These are phyloP conservation scores for Globisporangium paroecandrum DNA, from an alignment of 352 stramenopile species.

Conservation along the genomic window DNA sequence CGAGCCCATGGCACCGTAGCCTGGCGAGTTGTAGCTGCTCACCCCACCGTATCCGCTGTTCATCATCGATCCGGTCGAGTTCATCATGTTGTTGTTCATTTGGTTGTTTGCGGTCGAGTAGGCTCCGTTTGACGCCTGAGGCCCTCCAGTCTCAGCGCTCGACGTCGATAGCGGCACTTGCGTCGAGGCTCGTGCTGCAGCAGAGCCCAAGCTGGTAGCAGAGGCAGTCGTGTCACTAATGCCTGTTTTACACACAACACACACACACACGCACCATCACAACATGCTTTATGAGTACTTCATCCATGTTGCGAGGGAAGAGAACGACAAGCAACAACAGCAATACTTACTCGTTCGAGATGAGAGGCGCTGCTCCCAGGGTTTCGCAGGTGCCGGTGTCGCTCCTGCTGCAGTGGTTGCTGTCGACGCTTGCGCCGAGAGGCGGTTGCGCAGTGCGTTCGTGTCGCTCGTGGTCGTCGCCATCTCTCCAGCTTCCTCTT, in stretches of 20 bases:
- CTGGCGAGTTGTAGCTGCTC: constrained; percentile 24
- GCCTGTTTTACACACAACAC: neutral
- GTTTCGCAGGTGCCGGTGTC: constrained; percentile 30
- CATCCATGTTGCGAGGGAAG: neutral
- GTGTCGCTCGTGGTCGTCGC: constrained; percentile 29
- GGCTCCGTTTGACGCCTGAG: constrained; percentile 5
- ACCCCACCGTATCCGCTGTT: constrained; percentile 15
- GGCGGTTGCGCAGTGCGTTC: constrained; percentile 15
- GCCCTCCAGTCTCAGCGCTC: neutral
- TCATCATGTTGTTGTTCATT: constrained; percentile 13
- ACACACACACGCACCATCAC: neutral
- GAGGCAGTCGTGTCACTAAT: constrained; percentile 4
- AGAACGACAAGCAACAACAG: neutral
- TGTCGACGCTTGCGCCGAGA: constrained; percentile 7
- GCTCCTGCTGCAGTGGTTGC: constrained; percentile 4
- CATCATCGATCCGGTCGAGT: constrained; percentile 17
- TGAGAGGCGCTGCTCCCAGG: constrained; percentile 42
- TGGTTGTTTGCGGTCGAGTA: constrained; percentile 12
- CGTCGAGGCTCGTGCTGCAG: neutral
- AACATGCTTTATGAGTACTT: neutral
- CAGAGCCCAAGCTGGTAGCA: neutral
- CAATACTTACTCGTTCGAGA: constrained; percentile 25
- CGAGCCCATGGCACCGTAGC: constrained; percentile 20
- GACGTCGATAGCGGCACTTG: constrained; percentile 7
- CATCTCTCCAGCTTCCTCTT: constrained; percentile 19